Evolutionary conservation across 1,284 basidiomycete genomes (phyloP).

Genomic region (Sporisorium graminicola): DNA sequence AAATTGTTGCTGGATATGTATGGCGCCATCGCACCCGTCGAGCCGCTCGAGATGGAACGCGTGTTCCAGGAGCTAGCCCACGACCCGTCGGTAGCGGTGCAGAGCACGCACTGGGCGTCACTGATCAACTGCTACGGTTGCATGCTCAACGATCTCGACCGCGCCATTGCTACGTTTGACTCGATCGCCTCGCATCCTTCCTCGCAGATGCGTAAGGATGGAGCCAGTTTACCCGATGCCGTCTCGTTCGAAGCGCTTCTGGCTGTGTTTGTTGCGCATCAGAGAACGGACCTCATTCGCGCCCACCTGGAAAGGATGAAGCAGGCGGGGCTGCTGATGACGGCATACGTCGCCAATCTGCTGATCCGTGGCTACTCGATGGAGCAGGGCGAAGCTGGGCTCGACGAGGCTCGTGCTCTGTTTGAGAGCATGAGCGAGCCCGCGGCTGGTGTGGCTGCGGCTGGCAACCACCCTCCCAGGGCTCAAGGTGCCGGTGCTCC

Average conservation of each 20-base stretch:
- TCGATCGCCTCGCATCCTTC: slow-evolving; percentile 75
- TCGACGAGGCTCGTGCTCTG: slow-evolving; percentile 70
- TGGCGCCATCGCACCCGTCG: slow-evolving; percentile 82
- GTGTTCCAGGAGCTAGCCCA: slow-evolving; percentile 77
- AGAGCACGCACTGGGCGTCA: slow-evolving; percentile 90
- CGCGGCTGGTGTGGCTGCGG: slow-evolving; percentile 85
- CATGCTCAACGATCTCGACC: slow-evolving; percentile 81
- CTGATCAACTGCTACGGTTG: slow-evolving; percentile 92
- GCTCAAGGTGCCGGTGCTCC: slow-evolving; percentile 70
- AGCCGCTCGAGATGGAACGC: slow-evolving; percentile 80
- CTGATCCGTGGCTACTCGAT: slow-evolving; percentile 80
- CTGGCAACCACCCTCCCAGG: slow-evolving; percentile 82
- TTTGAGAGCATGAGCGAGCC: slow-evolving; percentile 92
- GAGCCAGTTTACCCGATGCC: slow-evolving; percentile 77
- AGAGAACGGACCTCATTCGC: slow-evolving; percentile 83
- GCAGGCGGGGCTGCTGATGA: slow-evolving; percentile 81
- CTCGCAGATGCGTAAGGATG: slow-evolving; percentile 57
- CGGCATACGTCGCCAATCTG: slow-evolving; percentile 94
- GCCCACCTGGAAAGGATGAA: slow-evolving; percentile 78
- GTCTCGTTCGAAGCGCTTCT: slow-evolving; percentile 91
- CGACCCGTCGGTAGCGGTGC: slow-evolving; percentile 76
- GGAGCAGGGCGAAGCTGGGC: slow-evolving; percentile 77
- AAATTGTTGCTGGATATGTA: slow-evolving; percentile 89
- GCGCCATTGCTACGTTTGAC: slow-evolving; percentile 83
- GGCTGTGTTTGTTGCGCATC: slow-evolving; percentile 85